A percentile compares a stretch with the other conserved stretches of the same genome.
These are phyloP conservation scores for Chlamydomonas sphaeroides DNA, from an alignment of 139 green algal species.

Conservation along the genomic window DNA sequence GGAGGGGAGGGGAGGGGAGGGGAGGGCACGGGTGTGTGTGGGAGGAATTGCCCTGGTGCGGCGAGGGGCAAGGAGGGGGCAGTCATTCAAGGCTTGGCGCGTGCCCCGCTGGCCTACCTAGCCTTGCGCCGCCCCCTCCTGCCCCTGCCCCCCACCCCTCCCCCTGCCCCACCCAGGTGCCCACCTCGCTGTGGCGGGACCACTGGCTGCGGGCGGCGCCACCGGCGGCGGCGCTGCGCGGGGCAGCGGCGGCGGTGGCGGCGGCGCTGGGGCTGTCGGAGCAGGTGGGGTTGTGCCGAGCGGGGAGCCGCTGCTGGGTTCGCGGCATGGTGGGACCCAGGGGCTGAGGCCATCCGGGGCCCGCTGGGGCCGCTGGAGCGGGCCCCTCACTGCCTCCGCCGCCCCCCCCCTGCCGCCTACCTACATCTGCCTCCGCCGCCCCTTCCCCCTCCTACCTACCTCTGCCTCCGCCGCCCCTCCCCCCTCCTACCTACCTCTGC, in stretches of 20 bases:
- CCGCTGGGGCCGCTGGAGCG: not conserved
- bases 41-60: conserved; percentile 64
- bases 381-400: not conserved
- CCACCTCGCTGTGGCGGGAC: conserved; percentile 4
- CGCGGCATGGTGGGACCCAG: not conserved
- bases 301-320: too few species aligned
- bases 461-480: too few species aligned
- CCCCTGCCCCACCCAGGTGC: not conserved
- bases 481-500: too few species aligned
- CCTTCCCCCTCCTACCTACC: too few species aligned
- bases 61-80: not conserved
- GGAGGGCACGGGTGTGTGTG: not conserved
- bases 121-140: not conserved
- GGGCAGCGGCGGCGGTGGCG: not conserved
- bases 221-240: not conserved
- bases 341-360: too few species aligned
- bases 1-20: not conserved
- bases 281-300: not conserved
- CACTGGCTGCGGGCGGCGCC: not conserved
- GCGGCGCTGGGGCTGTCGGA: not conserved
- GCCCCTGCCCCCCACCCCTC: not conserved
- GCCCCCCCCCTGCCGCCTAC: not conserved
- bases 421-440: not conserved
- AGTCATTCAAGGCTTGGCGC: not conserved
- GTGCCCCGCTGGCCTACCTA: not conserved